Evolutionary conservation across 208 protist genomes (phyloP), one percentile per base, ranked within the genome.

Genomic region (Leishmania turanica): DNA sequence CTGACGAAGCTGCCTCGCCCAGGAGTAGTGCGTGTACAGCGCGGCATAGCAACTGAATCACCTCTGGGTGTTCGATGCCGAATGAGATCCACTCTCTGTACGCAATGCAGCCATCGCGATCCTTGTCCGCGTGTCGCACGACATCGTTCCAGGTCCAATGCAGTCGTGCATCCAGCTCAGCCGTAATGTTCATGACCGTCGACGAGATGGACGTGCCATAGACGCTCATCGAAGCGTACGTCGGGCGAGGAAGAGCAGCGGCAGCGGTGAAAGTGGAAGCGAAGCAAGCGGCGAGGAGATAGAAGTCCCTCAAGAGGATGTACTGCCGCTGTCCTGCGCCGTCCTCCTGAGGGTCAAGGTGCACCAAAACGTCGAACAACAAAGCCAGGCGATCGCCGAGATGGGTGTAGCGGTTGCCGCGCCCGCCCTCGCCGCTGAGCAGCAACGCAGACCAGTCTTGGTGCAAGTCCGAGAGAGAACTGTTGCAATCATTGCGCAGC

Each of bases 71-170:
- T 21, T 81, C 69, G 17, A 91, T 82, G 42, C 84, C 81, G 75
- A 90, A 94, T 21, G 79, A 54, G 24, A 89, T 76, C 91, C 92
- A 94, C 58, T 94, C 91, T 45, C 81, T 51, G 80, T 87, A 93
- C 40, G 79, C 68, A 69, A 94, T 82, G 76, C 88, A 81, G 19
- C 84, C 86, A 64, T 92, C 89, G 27, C 89, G 68, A 64, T 94
- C 88, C 51, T 65, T 49, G 77, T 94, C 92, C 5, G 92, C 91
- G 53, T 68, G 66, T n/a, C 79, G 85, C 51, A 95, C 34, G 27
- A 94, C 64, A 42, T 82, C 83, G 62, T 91, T 72, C 65, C 84
- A 84, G 45, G 70, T 51, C 54, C 75, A 73, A 42, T 80, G 49
- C 68, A 76, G 75, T 42, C 40, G 68, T 13, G 70, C 27, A 7